These are phyloP conservation scores for Monosporascus ibericus DNA, from an alignment of 2,329 filamentous ascomycete species.

Conservation along the genomic window DNA sequence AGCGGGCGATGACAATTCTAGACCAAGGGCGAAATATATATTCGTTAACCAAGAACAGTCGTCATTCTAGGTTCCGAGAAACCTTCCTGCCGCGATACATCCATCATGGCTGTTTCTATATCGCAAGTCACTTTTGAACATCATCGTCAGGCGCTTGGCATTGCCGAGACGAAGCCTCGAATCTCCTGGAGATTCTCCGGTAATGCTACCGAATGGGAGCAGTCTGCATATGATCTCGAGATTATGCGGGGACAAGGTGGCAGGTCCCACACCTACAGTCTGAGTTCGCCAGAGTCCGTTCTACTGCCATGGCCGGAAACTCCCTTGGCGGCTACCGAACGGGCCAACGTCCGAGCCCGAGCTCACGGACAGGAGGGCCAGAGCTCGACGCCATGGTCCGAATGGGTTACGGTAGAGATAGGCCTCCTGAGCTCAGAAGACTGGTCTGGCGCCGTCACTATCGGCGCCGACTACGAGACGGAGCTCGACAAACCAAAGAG, in stretches of 20 bases:
- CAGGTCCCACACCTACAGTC: not conserved
- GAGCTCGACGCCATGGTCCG: constrained; percentile 25
- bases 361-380: constrained; percentile 22
- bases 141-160: constrained; percentile 34
- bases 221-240: constrained; percentile 38
- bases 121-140: constrained; percentile 36
- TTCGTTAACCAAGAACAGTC: too few relatives aligned
- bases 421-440: constrained; percentile 23
- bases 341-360: constrained; percentile 27
- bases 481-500: constrained; percentile 22
- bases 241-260: constrained; percentile 14
- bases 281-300: constrained; percentile 30
- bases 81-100: not conserved
- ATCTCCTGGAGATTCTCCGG: constrained; percentile 42
- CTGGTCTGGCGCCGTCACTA: constrained; percentile 27
- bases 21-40: too few relatives aligned
- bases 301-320: constrained; percentile 38
- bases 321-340: constrained; percentile 25
- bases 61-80: too few relatives aligned
- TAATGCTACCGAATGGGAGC: constrained; percentile 33
- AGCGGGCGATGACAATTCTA: too few relatives aligned
- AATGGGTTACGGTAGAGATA: constrained; percentile 28
- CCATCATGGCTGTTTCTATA: constrained; percentile 31
- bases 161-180: constrained; percentile 35
- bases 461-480: constrained; percentile 22